A percentile compares a stretch with the other conserved stretches of the same genome.
These are phyloP conservation scores for Eucalyptus sp. DNA, from an alignment of 345 rosid species.

Conservation along the genomic window DNA sequence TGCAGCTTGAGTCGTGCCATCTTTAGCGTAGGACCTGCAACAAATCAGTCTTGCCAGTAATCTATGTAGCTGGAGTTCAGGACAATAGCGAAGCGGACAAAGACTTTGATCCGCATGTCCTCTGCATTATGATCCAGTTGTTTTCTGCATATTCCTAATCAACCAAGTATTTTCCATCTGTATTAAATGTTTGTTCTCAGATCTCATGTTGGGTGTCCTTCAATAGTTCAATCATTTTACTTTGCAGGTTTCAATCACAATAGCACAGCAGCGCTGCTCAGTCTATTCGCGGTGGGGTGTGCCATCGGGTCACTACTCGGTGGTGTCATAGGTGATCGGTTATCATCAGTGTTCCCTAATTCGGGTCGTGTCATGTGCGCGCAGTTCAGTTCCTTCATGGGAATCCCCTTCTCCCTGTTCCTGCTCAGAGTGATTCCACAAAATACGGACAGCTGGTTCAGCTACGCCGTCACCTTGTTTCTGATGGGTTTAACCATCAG, in stretches of 20 bases:
- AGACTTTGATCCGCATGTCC: neutral
- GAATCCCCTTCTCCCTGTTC: slow-evolving; percentile 77
- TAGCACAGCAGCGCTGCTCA: slow-evolving; percentile 64
- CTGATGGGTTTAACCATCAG: slow-evolving; percentile 85
- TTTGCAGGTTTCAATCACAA: slow-evolving; percentile 69
- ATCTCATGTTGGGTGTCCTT: neutral
- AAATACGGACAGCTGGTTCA: slow-evolving; percentile 42
- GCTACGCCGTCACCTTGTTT: slow-evolving; percentile 49
- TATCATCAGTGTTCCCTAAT: slow-evolving; percentile 47
- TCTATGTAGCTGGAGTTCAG: neutral
- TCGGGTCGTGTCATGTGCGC: slow-evolving; percentile 91
- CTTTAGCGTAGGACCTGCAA: neutral
- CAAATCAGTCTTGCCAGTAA: neutral
- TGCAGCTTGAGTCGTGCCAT: neutral
- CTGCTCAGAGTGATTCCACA: slow-evolving; percentile 77
- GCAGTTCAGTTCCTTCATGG: slow-evolving; percentile 93
- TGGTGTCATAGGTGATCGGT: slow-evolving; percentile 66
- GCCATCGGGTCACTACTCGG: slow-evolving; percentile 67
- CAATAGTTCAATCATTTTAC: neutral
- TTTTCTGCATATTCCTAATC: neutral
- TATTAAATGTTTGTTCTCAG: neutral
- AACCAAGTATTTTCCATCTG: neutral
- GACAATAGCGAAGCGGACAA: neutral
- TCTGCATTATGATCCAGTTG: neutral
- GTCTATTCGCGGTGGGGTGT: slow-evolving; percentile 71